These are phyloP conservation scores for Mycena olivaceomarginata DNA, from an alignment of 768 basidiomycete genomes.

Conservation along the genomic window DNA sequence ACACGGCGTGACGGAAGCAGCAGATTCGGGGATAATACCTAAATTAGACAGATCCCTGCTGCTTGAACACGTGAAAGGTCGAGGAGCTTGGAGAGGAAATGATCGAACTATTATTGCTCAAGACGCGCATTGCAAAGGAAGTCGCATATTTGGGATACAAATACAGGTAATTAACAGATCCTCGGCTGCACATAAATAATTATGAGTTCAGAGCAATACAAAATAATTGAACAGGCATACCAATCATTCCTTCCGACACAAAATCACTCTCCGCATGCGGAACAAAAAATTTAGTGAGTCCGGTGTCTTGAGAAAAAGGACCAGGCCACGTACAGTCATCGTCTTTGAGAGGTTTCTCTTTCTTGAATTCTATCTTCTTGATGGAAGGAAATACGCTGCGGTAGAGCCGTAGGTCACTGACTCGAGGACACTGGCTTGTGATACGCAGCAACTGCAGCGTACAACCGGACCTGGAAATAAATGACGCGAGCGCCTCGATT, in stretches of 20 bases:
- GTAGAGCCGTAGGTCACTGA: conserved; percentile 11
- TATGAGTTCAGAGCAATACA: conserved; percentile 16
- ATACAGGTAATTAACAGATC: conserved; percentile 18
- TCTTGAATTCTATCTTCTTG: conserved; percentile 22
- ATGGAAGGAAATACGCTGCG: conserved; percentile 22
- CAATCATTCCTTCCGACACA: conserved; percentile 8
- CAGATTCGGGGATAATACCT: too few relatives aligned
- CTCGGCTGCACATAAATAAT: conserved; percentile 16
- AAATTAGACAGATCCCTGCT: too few relatives aligned
- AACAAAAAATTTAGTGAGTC: conserved; percentile 22
- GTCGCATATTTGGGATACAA: conserved; percentile 4
- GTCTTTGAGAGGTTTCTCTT: conserved; percentile 22
- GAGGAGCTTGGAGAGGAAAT: too few relatives aligned
- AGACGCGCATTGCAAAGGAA: conserved; percentile 5
- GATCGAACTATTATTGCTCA: too few relatives aligned
- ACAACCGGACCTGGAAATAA: conserved; percentile 25
- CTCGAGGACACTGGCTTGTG: conserved; percentile 11
- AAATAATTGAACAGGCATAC: conserved; percentile 18
- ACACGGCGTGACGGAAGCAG: too few relatives aligned
- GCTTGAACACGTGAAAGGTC: too few relatives aligned
- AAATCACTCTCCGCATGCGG: conserved; percentile 12
- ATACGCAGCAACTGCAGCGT: conserved; percentile 24
- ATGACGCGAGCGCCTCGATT: conserved; percentile 21
- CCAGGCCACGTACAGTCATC: conserved; percentile 22
- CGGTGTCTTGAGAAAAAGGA: conserved; percentile 23